Base-by-base conservation (phyloP, 148 eudicot species). In the Arctostaphylos glauca region DNA sequence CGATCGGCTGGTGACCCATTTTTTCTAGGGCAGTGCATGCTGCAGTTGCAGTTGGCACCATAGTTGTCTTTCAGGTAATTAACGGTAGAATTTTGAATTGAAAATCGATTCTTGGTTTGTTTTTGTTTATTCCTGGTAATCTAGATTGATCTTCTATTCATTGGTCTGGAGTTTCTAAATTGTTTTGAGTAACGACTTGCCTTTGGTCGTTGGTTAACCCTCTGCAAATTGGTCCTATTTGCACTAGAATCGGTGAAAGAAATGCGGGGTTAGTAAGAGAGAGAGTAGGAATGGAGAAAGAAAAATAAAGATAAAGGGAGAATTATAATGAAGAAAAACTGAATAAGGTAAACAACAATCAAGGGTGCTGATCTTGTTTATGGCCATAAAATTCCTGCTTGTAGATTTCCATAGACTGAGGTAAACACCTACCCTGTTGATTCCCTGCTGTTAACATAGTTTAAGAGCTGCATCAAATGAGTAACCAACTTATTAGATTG, bases 51-150 rank as follows among this genome's bases (percentile, higher is more conserved):
- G 97, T 96, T 52, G 98, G 98, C 23, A 93, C 99, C 15, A 93
- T 96, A 97, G 98, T 96, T 84, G 99, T 94, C 10, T 94, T 96
- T 93, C 99, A 96, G 97, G 99, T 96, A 85, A 90, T 83, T 77
- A 74, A 56, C 43, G 23, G 43, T 23, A 64, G 70, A 14, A 10
- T 82, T 16, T 25, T 41, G 66, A 66, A 31, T 31, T 3, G 46
- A 67, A 38, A 38, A 60, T 78, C 52, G 60, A 54, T 81, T 47
- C 12, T 44, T 50, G 19, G n/a, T 53, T 60, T 41, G 25, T 19
- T 58, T 53, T 79, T 49, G 41, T 3, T 78, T 21, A 3, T 15
- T 53, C 15, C 48, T 23, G 64, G 49, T 75, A 9, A 58, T 60
- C 41, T 23, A 6, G 16, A 53, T 19, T 53, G 62, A 49, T 70